phyloP scores from a whole-genome alignment of 352 stramenopile species.

The Pythium plurisporium region DNA sequence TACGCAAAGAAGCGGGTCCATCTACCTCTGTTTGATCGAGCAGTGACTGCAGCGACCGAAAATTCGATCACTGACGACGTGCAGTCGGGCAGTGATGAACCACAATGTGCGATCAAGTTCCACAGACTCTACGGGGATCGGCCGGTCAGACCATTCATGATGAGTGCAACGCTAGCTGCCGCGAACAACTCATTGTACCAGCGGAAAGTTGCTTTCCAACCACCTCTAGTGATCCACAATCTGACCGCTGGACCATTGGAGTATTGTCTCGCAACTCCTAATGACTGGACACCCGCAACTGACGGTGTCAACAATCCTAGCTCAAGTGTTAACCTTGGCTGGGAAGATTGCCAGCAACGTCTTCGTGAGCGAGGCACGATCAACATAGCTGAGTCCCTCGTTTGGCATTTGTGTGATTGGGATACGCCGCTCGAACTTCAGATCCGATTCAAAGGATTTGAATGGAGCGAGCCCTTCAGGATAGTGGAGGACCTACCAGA shows the following conservation, averaged over 20 bases:
- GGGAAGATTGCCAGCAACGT: constrained; percentile 73
- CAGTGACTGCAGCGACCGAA: not conserved
- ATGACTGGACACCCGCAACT: constrained; percentile 54
- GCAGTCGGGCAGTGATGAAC: constrained; percentile 12
- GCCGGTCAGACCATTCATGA: constrained; percentile 77
- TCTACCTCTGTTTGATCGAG: constrained; percentile 62
- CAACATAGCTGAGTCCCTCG: constrained; percentile 66
- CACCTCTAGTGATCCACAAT: constrained; percentile 80
- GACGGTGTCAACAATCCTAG: constrained; percentile 34
- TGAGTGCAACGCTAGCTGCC: constrained; percentile 57
- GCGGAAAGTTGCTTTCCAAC: constrained; percentile 69
- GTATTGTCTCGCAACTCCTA: constrained; percentile 68
- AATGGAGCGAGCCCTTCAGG: constrained; percentile 75
- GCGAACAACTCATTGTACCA: constrained; percentile 59
- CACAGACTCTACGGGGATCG: constrained; percentile 69
- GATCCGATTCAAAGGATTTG: constrained; percentile 80
- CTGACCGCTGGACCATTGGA: constrained; percentile 65
- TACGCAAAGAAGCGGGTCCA: constrained; percentile 76
- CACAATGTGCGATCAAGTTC: constrained; percentile 64
- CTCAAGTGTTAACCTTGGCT: constrained; percentile 43
- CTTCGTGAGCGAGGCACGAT: constrained; percentile 76
- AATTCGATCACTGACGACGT: not conserved
- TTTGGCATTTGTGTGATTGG: constrained; percentile 81
- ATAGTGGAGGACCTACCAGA: constrained; percentile 49
- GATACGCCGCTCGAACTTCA: constrained; percentile 73